Evolutionary conservation across 148 eudicot species (phyloP), one percentile per base, ranked within the genome.

Genomic region (Linanthus parryae): DNA sequence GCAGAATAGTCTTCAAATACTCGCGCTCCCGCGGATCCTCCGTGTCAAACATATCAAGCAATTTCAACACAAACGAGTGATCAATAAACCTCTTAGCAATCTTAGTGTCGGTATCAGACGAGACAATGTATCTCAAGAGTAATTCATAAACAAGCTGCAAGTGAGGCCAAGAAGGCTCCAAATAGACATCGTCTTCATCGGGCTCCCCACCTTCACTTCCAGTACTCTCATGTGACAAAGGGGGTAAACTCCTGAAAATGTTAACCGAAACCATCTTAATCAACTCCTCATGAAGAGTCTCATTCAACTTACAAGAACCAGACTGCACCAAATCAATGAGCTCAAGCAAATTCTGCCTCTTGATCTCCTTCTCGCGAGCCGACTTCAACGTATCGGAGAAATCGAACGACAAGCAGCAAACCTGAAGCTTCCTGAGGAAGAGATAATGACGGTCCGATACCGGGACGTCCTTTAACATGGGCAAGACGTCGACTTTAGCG

Each of bases 11-110:
- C 53, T 76, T 76, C 56, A 76, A 51, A 52, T 76, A 76, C 66
- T 76, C 82, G 14, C 77, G 54, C 52, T 76, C 82, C 35, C 82
- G 58, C 4, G 70, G 57, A 24, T 76, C 77, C 55, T 76, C 82
- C 0, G 77, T 52, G 58, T 76, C 82, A 58, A 76, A 76, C 53
- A 72, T 40, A 57, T 76, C 72, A 44, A 76, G 69, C 56, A 76
- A 52, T 44, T 65, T 76, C 58, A 68, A 50, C 45, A 76, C 69
- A 59, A 76, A 76, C 8, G 72, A 56, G 62, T 76, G 82, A 52
- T 72, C 74, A 14, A 76, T 44, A 53, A 61, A 76, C 17, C 62
- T 41, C 47, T 76, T 76, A 0, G 82, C 82, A 44, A 76, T 43
- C 47, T 72, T 72, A 14, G 77, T 65, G 45, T 76, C 82, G 1